Conservation (phyloP, 768 basidiomycete species). For the Phlegmacium glaucopus region DNA sequence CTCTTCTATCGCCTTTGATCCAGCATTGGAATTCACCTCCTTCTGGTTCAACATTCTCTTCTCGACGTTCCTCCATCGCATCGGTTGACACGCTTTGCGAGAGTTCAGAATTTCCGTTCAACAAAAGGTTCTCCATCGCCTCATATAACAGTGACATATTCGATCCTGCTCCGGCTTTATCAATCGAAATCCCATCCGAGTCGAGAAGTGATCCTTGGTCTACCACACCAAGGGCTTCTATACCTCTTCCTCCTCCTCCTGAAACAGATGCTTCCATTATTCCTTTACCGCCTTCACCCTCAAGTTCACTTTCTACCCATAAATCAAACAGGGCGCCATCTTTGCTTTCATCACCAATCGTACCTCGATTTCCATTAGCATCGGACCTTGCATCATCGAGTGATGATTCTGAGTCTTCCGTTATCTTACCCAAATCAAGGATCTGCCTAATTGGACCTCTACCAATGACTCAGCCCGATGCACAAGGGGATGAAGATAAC, state of each 20-base stretch:
- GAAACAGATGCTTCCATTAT: constrained; percentile 6
- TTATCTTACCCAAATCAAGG: constrained; percentile 14
- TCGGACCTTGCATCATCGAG: constrained; percentile 5
- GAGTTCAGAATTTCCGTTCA: constrained; percentile 15
- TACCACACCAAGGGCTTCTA: not conserved
- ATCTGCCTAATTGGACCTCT: constrained; percentile 14
- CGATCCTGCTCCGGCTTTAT: constrained; percentile 5
- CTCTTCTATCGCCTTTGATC: constrained; percentile 6
- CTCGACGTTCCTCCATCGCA: constrained; percentile 20
- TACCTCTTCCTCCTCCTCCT: constrained; percentile 4
- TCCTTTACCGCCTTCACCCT: constrained; percentile 18
- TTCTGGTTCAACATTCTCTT: constrained; percentile 11
- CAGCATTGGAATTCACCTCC: constrained; percentile 6
- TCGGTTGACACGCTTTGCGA: constrained; percentile 23
- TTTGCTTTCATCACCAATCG: not conserved
- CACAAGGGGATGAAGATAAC: not conserved
- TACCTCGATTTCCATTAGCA: not conserved
- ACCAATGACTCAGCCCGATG: constrained; percentile 6
- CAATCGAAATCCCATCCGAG: constrained; percentile 15
- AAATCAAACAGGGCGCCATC: not conserved
- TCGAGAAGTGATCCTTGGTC: constrained; percentile 15
- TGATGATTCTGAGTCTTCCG: not conserved
- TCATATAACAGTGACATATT: constrained; percentile 1
- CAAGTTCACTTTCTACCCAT: constrained; percentile 4
- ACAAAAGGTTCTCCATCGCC: constrained; percentile 20